These are phyloP conservation scores for Allantophomopsis cytisporea DNA, from an alignment of 2,329 filamentous ascomycete genomes.

Conservation along the genomic window DNA sequence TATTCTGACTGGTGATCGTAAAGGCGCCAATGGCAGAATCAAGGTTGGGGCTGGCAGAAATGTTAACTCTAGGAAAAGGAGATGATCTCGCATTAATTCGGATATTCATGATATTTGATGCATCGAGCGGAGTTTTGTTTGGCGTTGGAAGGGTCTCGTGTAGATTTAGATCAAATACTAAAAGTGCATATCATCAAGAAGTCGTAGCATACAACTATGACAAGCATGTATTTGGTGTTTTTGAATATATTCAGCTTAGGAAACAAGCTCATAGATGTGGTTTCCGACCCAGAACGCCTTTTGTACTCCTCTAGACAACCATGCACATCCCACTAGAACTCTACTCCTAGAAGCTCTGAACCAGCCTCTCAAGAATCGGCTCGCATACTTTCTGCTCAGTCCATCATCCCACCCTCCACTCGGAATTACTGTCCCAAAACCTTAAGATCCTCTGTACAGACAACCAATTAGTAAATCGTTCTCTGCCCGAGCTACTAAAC, in stretches of 20 bases:
- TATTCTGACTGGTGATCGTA: conserved; percentile 70
- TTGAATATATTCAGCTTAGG: background rate
- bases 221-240: too few species aligned
- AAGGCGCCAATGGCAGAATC: conserved; percentile 49
- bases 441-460: conserved; percentile 24
- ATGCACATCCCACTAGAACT: too few species aligned
- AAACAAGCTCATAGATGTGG: background rate
- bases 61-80: conserved; percentile 66
- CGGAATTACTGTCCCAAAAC: conserved; percentile 24
- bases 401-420: background rate
- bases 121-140: too few species aligned
- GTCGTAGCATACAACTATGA: too few species aligned
- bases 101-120: too few species aligned
- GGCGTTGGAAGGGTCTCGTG: too few species aligned
- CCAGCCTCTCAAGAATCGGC: too few species aligned
- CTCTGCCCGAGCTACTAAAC: conserved; percentile 7
- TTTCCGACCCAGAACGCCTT: too few species aligned
- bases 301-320: too few species aligned
- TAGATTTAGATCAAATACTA: too few species aligned
- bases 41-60: conserved; percentile 76
- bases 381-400: background rate
- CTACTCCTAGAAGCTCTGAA: too few species aligned
- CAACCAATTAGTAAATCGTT: conserved; percentile 5
- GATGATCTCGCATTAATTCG: conserved; percentile 15
- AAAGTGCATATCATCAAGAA: too few species aligned